A percentile compares a stretch with the other conserved stretches of the same genome.
Evolutionary conservation across 257 asterid genomes (phyloP).

Genomic region (Fraxinus anomala): DNA sequence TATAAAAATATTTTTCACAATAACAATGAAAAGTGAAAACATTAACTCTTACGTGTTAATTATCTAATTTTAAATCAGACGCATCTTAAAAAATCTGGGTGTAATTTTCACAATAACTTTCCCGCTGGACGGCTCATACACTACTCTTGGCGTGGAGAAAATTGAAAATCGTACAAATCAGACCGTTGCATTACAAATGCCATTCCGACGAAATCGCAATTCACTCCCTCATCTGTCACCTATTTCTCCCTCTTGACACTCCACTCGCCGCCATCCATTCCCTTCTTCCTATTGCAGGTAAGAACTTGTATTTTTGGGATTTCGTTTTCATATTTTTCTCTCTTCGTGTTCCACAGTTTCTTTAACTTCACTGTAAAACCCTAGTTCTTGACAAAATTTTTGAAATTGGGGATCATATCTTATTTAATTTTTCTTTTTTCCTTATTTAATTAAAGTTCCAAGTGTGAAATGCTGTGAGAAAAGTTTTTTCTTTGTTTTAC

Average conservation of each 20-base stretch:
- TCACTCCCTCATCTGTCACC: not conserved
- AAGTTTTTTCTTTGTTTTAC: not conserved
- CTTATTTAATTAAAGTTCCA: not conserved
- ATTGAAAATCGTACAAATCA: not conserved
- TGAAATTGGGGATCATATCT: not conserved
- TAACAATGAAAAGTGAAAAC: too few species aligned
- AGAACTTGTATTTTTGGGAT: not conserved
- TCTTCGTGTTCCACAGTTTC: not conserved
- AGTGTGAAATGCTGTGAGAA: not conserved
- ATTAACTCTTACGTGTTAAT: too few species aligned
- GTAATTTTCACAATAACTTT: too few species aligned
- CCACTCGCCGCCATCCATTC: not conserved
- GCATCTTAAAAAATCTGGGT: too few species aligned
- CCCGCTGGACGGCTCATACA: not conserved
- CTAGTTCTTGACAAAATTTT: not conserved
- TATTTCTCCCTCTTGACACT: not conserved
- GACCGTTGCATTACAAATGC: constrained; percentile 1
- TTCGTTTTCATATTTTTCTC: not conserved
- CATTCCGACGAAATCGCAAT: not conserved
- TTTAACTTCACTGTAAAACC: not conserved
- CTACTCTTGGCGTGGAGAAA: not conserved
- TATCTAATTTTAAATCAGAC: too few species aligned
- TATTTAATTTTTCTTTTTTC: not conserved
- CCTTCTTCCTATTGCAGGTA: not conserved
- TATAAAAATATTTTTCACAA: too few species aligned